phyloP scores from a whole-genome alignment of 306 rosid genomes.

The Chamaecrista fasciculata region DNA sequence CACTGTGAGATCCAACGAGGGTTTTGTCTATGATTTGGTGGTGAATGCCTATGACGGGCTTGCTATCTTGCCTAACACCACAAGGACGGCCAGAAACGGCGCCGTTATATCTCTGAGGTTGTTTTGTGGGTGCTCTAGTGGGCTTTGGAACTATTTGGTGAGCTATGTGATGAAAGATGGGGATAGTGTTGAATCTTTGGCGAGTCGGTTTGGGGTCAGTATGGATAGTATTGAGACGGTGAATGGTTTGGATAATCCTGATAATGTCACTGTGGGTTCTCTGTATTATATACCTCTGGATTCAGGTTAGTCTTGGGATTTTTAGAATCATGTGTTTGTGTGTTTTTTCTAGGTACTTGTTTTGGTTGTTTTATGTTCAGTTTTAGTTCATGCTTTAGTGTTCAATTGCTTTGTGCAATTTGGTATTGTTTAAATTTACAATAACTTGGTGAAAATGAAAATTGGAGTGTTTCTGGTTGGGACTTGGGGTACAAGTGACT shows the following conservation, averaged over 20 bases:
- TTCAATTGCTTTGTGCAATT: conserved; percentile 3
- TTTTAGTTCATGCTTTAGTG: conserved; percentile 19
- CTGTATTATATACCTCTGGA: conserved; percentile 83
- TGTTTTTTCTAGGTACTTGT: conserved; percentile 25
- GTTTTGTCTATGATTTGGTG: conserved; percentile 65
- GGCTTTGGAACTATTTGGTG: conserved; percentile 85
- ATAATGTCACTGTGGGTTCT: conserved; percentile 83
- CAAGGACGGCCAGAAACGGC: conserved; percentile 62
- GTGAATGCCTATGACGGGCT: conserved; percentile 79
- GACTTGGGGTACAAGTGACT: neutral
- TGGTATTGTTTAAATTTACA: conserved; percentile 3
- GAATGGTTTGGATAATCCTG: conserved; percentile 72
- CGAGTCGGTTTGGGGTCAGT: conserved; percentile 94
- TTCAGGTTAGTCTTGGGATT: conserved; percentile 63
- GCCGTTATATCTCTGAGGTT: conserved; percentile 83
- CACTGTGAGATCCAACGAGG: conserved; percentile 70
- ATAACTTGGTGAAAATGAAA: conserved; percentile 9
- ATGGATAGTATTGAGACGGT: conserved; percentile 88
- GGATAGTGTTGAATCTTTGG: conserved; percentile 73
- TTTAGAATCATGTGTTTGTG: neutral
- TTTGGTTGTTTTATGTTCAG: conserved; percentile 15
- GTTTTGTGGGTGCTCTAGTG: conserved; percentile 92
- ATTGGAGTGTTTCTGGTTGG: conserved; percentile 14
- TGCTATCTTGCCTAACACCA: conserved; percentile 58
- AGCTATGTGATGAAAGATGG: conserved; percentile 95